Evolutionary conservation across 2,329 filamentous ascomycete genomes (phyloP), one percentile per base, ranked within the genome.

Genomic region (Phaeoacremonium minimum): DNA sequence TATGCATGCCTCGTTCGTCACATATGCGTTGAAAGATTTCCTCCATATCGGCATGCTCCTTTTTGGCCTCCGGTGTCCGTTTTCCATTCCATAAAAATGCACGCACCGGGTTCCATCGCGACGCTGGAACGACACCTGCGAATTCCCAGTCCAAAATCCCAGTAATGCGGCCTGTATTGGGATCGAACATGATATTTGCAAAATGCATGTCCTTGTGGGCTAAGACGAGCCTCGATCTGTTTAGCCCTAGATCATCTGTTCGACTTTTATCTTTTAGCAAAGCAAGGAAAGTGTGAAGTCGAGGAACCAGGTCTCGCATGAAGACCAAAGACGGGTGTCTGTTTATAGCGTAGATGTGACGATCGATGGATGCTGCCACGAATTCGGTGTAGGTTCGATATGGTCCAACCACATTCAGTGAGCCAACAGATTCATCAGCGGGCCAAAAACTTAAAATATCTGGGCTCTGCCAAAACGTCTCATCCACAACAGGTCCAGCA

Each of bases 201-300:
- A 64, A 55, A 38, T 63, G 58, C 30, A 63, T 33, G 41, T 64
- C 60, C 38, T 57, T 59, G 41, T 65, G 63, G 6, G 60, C 55
- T 2, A 64, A 48, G 5, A 53, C 34, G 15, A 50, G 38, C 12
- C 29, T 34, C 4, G 42, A 42, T 4, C 41, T 35, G 38, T 59
- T 48, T 2, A 57, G 45, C 28, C 44, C 15, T 14, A 33, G 14
- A 5, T 22, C 17, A 4, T 12, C 15, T 8, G 18, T 18, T 13
- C 15, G 5, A 3, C 19, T 11, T 5, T 12, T 13, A 5, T 13
- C 20, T 8, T 29, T 28, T 33, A 51, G 31, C 2, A 37, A 28
- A 7, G 15, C 29, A 1, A 45, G 18, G 34, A 63, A 56, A 4
- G 43, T 42, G 19, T 43, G 15, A 5, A 63, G 48, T 2, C 51